Base-by-base conservation (phyloP, 345 rosid genomes). In the Erysimum cheiranthoides region DNA sequence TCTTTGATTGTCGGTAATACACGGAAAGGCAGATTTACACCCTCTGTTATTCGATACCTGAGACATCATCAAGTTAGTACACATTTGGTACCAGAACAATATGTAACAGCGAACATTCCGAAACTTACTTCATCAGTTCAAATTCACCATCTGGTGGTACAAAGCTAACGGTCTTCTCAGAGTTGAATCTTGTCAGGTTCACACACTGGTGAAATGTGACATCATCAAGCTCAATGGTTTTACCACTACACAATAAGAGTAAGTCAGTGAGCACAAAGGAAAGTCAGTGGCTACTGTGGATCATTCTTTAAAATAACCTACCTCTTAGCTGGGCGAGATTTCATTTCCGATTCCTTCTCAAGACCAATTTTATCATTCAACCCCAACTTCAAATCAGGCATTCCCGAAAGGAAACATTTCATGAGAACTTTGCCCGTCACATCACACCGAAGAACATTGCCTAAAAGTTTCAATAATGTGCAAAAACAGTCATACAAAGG, bases 71-170 rank as follows among this genome's bases (percentile, higher is more conserved):
- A 52, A 34, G 60, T 73, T 30, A 78, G 28, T 43, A 67, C 28
- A 60, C 38, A 27, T 43, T 28, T 10, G 0, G 12, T 27, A 42
- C 6, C 27, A 36, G 62, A 69, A 46, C 61, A 53, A 60, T 27
- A 12, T 12, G 59, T 25, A 43, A 66, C 7, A 51, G 10, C 10
- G 36, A 30, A 28, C 10, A 39, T 9, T 63, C 1, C 2, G 12
- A 32, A 31, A 72, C 99, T 88, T 88, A 96, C 99, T 96, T 96
- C 98, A 96, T 96, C 66, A 96, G 84, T 80, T 96, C 99, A 80
- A 91, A 96, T 88, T 96, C 97, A 72, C 99, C 99, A 85, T 96
- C 99, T 3, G 99, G 99, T 30, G 98, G 99, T 56, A 91, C 99
- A 85, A 91, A 93, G 75, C 99, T 96, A 69, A 96, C 99, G 0